Evolutionary conservation across 805 yeast genomes (phyloP), one percentile per base, ranked within the genome.

Genomic region (Nakazawaea ambrosiae): DNA sequence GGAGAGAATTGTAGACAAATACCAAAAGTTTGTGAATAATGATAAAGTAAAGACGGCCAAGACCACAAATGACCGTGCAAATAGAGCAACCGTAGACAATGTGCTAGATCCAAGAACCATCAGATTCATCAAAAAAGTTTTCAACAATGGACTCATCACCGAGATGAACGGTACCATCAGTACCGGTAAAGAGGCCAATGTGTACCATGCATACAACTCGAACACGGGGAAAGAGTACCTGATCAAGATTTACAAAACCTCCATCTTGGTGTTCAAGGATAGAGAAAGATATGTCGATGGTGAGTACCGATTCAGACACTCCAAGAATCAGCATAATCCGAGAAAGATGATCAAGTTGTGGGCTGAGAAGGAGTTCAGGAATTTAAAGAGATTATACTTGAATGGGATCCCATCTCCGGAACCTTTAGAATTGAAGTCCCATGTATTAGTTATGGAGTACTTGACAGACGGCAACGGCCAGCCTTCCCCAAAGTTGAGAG

Each of bases 181-280:
- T 50, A 92, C 98, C 0, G 99, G 99, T 33, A 92, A 92, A 57
- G 99, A 92, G 59, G 98, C 98, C n/a, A 92, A 92, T 53, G 97
- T 92, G 1, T 92, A 92, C 55, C 90, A 85, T 53, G 96, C 95
- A 10, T 64, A 53, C 14, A 60, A 66, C 40, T 63, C 68, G 39
- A 51, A 50, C 12, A 49, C 60, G 11, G 67, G 65, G 42, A 69
- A 65, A 44, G 95, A 76, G 49, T 79, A 66, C 49, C 98, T 98
- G 0, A 84, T 92, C 35, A 92, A 92, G 55, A 90, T 92, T 41
- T 92, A 87, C 65, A 92, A 92, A 60, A 92, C 99, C 0, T 89
- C 97, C 0, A 92, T 92, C 46, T 64, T 92, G 44, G 96, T 92
- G n/a, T 92, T 92, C 63, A 92, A 89, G 56, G 98, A 92, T 57